Evolutionary conservation across 306 rosid species (phyloP).

Genomic region (Hippophae rhamnoides): DNA sequence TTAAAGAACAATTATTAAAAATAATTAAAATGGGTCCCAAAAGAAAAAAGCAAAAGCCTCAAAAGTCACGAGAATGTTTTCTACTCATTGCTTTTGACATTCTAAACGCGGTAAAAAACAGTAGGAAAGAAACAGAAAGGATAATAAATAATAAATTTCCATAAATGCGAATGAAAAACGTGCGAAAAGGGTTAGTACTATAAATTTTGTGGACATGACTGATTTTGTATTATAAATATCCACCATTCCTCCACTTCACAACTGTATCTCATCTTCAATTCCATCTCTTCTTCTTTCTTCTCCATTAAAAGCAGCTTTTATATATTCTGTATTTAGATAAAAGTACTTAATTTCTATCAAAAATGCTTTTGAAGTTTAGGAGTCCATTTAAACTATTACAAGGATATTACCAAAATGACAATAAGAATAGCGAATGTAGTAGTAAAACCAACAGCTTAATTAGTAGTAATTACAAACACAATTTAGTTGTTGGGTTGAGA

Average conservation of each 20-base stretch:
- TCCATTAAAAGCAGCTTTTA: background rate
- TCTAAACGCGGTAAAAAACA: too few relatives aligned
- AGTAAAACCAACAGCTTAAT: background rate
- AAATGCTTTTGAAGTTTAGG: slow-evolving; percentile 12
- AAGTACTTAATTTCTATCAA: background rate
- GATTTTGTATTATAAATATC: slow-evolving; percentile 5
- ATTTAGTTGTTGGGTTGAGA: slow-evolving; percentile 29
- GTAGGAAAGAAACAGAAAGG: too few relatives aligned
- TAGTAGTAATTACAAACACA: too few relatives aligned
- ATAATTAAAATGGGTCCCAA: too few relatives aligned
- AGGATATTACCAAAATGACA: background rate
- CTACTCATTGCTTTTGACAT: too few relatives aligned
- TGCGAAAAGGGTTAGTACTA: too few relatives aligned
- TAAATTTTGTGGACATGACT: background rate
- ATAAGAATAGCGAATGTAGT: background rate
- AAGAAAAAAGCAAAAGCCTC: too few relatives aligned
- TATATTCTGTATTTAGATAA: background rate
- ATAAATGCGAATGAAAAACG: too few relatives aligned
- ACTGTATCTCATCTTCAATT: slow-evolving; percentile 4
- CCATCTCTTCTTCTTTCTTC: slow-evolving; percentile 3
- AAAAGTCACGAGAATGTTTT: too few relatives aligned
- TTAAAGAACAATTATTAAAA: too few relatives aligned
- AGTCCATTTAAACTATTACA: slow-evolving; percentile 13
- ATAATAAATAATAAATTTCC: too few relatives aligned
- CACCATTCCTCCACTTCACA: background rate